Evolutionary conservation across 345 rosid species (phyloP).

Genomic region (Acer negundo): DNA sequence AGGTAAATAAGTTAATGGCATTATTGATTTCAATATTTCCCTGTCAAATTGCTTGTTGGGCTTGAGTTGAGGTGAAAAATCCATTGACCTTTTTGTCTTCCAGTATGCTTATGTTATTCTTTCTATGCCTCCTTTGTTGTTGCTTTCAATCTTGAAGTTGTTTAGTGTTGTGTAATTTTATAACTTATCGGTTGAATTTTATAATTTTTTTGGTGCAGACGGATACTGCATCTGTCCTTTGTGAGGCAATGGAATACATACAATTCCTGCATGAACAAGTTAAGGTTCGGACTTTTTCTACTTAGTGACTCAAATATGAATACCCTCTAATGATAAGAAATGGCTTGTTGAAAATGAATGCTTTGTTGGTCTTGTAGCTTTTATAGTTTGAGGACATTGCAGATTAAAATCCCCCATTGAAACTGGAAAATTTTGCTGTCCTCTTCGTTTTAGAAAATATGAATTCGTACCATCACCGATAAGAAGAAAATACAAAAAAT

Average conservation of each 20-base stretch:
- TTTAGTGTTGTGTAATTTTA: slow-evolving; percentile 11
- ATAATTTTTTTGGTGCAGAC: slow-evolving; percentile 52
- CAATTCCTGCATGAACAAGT: slow-evolving; percentile 96
- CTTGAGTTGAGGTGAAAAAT: slow-evolving; percentile 6
- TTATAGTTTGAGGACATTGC: not conserved
- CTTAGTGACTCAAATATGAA: not conserved
- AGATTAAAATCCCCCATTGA: not conserved
- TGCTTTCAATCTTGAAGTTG: not conserved
- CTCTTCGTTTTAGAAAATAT: slow-evolving; percentile 1
- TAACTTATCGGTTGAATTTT: not conserved
- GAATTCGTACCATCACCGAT: not conserved
- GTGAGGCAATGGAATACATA: slow-evolving; percentile 84
- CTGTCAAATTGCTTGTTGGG: not conserved
- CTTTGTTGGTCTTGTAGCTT: not conserved
- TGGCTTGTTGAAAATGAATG: not conserved
- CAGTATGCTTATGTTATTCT: not conserved
- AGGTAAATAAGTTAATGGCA: slow-evolving; percentile 47
- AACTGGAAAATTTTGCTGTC: not conserved
- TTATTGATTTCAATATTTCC: not conserved
- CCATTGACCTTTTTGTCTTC: not conserved
- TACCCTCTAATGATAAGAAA: not conserved
- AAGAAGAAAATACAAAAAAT: not conserved
- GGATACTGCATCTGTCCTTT: slow-evolving; percentile 95
- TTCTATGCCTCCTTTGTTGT: not conserved
- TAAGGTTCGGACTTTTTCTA: slow-evolving; percentile 55